These are phyloP conservation scores for Lyophyllum semitale DNA, from an alignment of 768 basidiomycete species.

Conservation along the genomic window DNA sequence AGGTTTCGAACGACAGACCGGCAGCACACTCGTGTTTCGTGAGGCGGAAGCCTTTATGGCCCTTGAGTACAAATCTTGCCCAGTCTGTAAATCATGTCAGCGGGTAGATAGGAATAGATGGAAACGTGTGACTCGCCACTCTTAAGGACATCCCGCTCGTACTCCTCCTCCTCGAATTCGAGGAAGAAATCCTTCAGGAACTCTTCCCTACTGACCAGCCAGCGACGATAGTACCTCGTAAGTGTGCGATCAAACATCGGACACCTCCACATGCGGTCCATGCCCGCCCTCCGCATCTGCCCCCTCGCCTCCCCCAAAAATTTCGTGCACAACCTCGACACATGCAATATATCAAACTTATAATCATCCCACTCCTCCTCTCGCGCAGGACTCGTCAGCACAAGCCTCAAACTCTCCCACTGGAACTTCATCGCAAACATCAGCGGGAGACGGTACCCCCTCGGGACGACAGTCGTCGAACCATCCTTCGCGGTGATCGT, in stretches of 20 bases:
- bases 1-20: background rate
- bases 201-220: conserved; percentile 42
- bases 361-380: conserved; percentile 42
- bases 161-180: conserved; percentile 46
- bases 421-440: conserved; percentile 47
- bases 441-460: conserved; percentile 43
- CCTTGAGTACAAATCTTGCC: conserved; percentile 37
- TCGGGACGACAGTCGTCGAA: conserved; percentile 27
- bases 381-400: conserved; percentile 33
- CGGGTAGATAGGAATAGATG: background rate
- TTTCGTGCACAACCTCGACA: conserved; percentile 37
- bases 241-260: conserved; percentile 44
- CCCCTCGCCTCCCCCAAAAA: conserved; percentile 35
- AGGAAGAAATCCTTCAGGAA: conserved; percentile 37
- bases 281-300: conserved; percentile 26
- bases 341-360: conserved; percentile 45
- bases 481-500: conserved; percentile 19
- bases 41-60: conserved; percentile 42
- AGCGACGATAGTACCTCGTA: conserved; percentile 41
- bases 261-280: conserved; percentile 40
- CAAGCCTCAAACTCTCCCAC: conserved; percentile 43
- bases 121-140: conserved; percentile 28
- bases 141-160: conserved; percentile 37
- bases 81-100: conserved; percentile 30
- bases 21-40: conserved; percentile 31